Base-by-base conservation (phyloP, 257 asterid species). In the Ilex asprella region DNA sequence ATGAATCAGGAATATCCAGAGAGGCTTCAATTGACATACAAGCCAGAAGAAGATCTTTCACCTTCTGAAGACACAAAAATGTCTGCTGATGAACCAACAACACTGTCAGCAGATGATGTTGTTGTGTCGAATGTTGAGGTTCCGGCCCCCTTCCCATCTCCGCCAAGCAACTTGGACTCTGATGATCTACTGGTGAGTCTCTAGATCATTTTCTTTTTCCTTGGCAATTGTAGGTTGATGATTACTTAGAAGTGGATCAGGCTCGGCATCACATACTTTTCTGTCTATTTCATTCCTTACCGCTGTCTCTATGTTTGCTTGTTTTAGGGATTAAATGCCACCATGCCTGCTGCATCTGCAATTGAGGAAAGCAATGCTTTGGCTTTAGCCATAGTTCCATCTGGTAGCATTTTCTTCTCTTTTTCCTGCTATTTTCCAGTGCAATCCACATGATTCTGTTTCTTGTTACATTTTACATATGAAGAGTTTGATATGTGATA, bases 21-120 rank as follows among this genome's bases (percentile, higher is more conserved):
- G 77, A 82, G 94, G 84, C 88, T 93, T 76, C 81, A 85, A 91
- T 79, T 89, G 79, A 93, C 99, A 13, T 93, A 93, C 75, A 89
- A 84, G 73, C 95, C 84, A 62, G 97, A 89, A 68, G 97, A 89
- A 63, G 86, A 39, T 61, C 67, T 84, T 60, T 59, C 80, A 51
- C 85, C 84, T 64, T 67, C 86, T 58, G 97, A 87, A 76, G 97
- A 85, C 67, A 59, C 76, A 13, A 65, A 75, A 61, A 74, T 71
- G 12, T 54, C 66, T 12, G 69, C 69, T 9, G 88, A 78, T 31
- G 99, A 82, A 66, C 79, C 76, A 49, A 59, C 32, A 30, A 76
- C 82, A 31, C 82, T 70, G 58, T 86, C 90, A 59, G 58, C 68
- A 7, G 80, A 76, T 44, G 89, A 74, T 64, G 71, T 67, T 76